Evolutionary conservation across 371 early-diverging fungal species (phyloP).

Genomic region (Encephalitozoon intestinalis): DNA sequence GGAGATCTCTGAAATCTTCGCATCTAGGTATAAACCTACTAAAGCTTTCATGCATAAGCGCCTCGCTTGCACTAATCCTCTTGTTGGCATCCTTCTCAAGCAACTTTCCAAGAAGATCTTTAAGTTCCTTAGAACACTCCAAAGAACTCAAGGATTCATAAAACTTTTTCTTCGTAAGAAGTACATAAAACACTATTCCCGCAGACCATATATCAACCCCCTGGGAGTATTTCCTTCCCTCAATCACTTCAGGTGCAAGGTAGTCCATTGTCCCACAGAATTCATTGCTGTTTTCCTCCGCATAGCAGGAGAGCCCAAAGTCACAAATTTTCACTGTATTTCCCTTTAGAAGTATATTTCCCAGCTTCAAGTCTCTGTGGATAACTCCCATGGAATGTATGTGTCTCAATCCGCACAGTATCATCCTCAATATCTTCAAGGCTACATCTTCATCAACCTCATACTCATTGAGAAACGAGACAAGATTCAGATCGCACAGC

Average conservation of each 20-base stretch:
- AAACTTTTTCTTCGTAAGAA: slow-evolving; percentile 6
- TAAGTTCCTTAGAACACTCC: background rate
- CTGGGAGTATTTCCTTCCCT: background rate
- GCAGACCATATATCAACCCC: slow-evolving; percentile 18
- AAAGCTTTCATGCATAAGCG: slow-evolving; percentile 3
- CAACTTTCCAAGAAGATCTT: background rate
- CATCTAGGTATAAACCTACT: slow-evolving; percentile 10
- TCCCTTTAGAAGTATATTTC: slow-evolving; percentile 35
- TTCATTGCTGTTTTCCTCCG: background rate
- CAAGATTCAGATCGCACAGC: slow-evolving; percentile 20
- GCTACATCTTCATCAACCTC: slow-evolving; percentile 7
- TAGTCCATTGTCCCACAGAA: slow-evolving; percentile 36
- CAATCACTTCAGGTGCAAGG: slow-evolving; percentile 29
- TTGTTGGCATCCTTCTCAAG: background rate
- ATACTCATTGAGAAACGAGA: slow-evolving; percentile 6
- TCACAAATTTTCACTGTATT: slow-evolving; percentile 34
- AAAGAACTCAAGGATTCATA: background rate
- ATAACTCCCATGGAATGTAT: slow-evolving; percentile 28
- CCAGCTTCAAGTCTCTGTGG: slow-evolving; percentile 46
- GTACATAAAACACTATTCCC: slow-evolving; percentile 4
- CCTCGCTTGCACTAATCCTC: slow-evolving; percentile 7
- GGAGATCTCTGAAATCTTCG: slow-evolving; percentile 5
- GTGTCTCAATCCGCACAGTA: slow-evolving; percentile 25
- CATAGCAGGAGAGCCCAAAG: slow-evolving; percentile 36
- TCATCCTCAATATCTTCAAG: slow-evolving; percentile 29